Percentiles rank a stretch among this genome's conserved stretches.
These are phyloP conservation scores for Penicillium sp. DNA, from an alignment of 2,329 filamentous ascomycete genomes.

Conservation along the genomic window DNA sequence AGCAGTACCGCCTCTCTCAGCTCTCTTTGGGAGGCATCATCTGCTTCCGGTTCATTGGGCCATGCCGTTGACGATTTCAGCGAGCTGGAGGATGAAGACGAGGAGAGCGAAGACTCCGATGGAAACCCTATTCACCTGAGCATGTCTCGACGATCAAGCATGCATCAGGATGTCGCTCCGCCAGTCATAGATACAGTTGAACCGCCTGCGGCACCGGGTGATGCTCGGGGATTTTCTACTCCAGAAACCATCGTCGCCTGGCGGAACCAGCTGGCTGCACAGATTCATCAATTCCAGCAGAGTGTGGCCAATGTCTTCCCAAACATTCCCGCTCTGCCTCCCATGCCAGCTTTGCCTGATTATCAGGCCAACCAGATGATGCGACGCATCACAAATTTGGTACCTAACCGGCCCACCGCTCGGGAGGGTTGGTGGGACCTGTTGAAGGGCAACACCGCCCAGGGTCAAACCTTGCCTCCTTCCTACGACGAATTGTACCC, in stretches of 20 bases:
- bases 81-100: conserved; percentile 26
- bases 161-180: conserved; percentile 32
- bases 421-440: conserved; percentile 65
- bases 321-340: conserved; percentile 58
- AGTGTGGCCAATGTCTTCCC: conserved; percentile 65
- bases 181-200: conserved; percentile 26
- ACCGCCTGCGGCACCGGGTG: conserved; percentile 23
- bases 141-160: conserved; percentile 37
- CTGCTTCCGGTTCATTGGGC: conserved; percentile 45
- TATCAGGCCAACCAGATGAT: conserved; percentile 73
- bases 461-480: conserved; percentile 59
- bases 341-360: conserved; percentile 64
- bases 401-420: conserved; percentile 63
- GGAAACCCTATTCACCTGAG: conserved; percentile 25
- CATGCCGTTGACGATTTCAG: conserved; percentile 44
- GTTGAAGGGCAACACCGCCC: conserved; percentile 51
- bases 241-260: conserved; percentile 66
- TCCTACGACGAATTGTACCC: conserved; percentile 80
- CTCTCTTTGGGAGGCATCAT: conserved; percentile 63
- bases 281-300: conserved; percentile 75
- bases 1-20: conserved; percentile 67
- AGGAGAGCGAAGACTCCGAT: conserved; percentile 24
- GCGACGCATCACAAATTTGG: conserved; percentile 68
- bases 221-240: conserved; percentile 46
- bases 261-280: conserved; percentile 69